Percentiles rank a stretch among this genome's conserved stretches.
phyloP scores from a whole-genome alignment of 306 rosid species.

The Casuarina cunninghamiana region DNA sequence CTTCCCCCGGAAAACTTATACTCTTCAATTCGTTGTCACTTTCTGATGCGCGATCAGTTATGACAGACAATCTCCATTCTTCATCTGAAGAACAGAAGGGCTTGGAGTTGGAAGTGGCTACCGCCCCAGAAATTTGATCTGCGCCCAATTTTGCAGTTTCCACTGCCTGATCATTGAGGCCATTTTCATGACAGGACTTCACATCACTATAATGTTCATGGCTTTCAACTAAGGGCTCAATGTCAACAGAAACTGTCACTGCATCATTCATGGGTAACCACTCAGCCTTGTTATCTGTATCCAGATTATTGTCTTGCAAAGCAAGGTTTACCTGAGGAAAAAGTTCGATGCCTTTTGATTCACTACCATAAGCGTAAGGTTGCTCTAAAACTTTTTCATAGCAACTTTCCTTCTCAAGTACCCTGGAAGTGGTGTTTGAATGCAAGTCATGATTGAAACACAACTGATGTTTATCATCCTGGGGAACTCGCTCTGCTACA shows the following conservation, averaged over 20 bases:
- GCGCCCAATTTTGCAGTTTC: conserved; percentile 30
- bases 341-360: conserved; percentile 24
- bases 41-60: conserved; percentile 27
- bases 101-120: conserved; percentile 19
- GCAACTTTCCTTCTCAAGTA: conserved; percentile 23
- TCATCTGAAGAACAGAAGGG: conserved; percentile 33
- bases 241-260: conserved; percentile 25
- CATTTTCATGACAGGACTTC: conserved; percentile 12
- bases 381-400: conserved; percentile 30
- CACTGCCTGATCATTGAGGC: conserved; percentile 17
- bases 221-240: conserved; percentile 31
- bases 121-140: conserved; percentile 22
- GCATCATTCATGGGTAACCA: conserved; percentile 24
- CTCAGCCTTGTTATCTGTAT: conserved; percentile 29
- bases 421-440: conserved; percentile 35
- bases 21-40: conserved; percentile 23
- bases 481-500: conserved; percentile 29
- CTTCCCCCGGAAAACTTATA: conserved; percentile 26
- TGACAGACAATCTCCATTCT: conserved; percentile 26
- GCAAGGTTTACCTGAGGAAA: conserved; percentile 28
- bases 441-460: conserved; percentile 33
- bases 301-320: conserved; percentile 28
- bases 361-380: conserved; percentile 16
- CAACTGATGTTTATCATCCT: conserved; percentile 13
- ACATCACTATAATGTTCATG: conserved; percentile 20